Evolutionary conservation across 2,329 filamentous ascomycete genomes (phyloP), one percentile per base, ranked within the genome.

Genomic region (Albophoma yamanashiensis): DNA sequence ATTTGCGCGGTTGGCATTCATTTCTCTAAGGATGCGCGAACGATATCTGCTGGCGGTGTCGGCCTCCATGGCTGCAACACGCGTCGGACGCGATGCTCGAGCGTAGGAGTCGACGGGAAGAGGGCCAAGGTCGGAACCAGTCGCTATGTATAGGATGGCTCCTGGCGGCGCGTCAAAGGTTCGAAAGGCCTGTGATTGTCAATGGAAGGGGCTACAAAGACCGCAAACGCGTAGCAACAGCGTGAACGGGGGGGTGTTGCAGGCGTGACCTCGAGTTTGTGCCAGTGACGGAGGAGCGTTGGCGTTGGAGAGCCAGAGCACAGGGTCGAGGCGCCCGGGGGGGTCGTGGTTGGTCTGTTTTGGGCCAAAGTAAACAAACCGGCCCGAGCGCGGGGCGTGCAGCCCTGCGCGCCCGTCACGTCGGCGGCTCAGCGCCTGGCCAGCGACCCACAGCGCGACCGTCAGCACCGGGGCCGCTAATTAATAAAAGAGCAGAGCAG

Each of bases 1-100:
- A 69, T 83, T 81, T 61, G 81, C 75, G 69, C 77, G 75, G 70
- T 79, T 77, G 64, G 77, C 73, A 56, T 78, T 76, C 78, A 81
- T 80, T 72, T 81, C 79, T 70, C 79, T 76, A 66, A 78, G 73
- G 62, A 78, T 77, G 65, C 76, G 76, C 67, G 76, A 78, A 66
- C 75, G 76, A 72, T 77, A 78, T 66, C 75, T 73, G 65, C 63
- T 73, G 60, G 69, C 67, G 55, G 69, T 67, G 65, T 78, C 75
- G 67, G 70, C 66, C 67, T 78, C 76, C 76, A 78, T 78, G 63
- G 69, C 67, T 70, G 63, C 58, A 59, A 58, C 38, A 59, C 57
- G 60, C 60, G 60, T 57, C 55, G 12, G 45, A 55, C 57, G 57
- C 60, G 60, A 57, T 60, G 43, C 25, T 43, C 25, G 55, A 45